These are phyloP conservation scores for Didymellaceae sp. DNA, from an alignment of 2,329 filamentous ascomycete species.

Conservation along the genomic window DNA sequence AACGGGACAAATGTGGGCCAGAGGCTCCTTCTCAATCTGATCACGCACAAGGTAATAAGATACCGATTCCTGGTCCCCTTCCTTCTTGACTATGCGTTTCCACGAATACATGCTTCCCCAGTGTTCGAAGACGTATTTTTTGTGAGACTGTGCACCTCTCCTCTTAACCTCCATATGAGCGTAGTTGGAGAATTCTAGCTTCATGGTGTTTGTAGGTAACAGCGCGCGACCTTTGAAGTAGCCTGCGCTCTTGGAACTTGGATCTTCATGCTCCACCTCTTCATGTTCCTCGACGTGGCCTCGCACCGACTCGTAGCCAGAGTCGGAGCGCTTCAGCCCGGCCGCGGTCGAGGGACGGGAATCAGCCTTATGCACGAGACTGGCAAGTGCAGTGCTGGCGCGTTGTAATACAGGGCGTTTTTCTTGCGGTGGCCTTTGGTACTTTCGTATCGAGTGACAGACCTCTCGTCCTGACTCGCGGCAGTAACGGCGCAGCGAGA, in stretches of 20 bases:
- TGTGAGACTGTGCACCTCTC: constrained; percentile 68
- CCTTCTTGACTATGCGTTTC: constrained; percentile 75
- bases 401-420: constrained; percentile 61
- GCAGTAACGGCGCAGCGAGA: constrained; percentile 89
- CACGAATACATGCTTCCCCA: constrained; percentile 88
- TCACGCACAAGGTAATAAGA: constrained; percentile 82
- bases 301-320: constrained; percentile 61
- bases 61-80: constrained; percentile 64
- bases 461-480: constrained; percentile 92
- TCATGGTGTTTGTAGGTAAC: constrained; percentile 75
- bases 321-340: constrained; percentile 63
- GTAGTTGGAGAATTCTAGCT: constrained; percentile 97
- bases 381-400: constrained; percentile 66
- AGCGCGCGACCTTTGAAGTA: constrained; percentile 50
- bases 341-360: constrained; percentile 51
- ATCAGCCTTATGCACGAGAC: constrained; percentile 63
- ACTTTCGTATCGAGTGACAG: constrained; percentile 80
- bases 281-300: constrained; percentile 26
- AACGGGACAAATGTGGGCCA: constrained; percentile 88
- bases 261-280: constrained; percentile 19
- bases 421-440: constrained; percentile 61
- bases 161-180: constrained; percentile 85
- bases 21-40: constrained; percentile 63
- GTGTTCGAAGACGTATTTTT: constrained; percentile 90
- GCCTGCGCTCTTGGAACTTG: constrained; percentile 42